phyloP scores from a whole-genome alignment of 2,329 filamentous ascomycete genomes.

The Xylaria sp. region DNA sequence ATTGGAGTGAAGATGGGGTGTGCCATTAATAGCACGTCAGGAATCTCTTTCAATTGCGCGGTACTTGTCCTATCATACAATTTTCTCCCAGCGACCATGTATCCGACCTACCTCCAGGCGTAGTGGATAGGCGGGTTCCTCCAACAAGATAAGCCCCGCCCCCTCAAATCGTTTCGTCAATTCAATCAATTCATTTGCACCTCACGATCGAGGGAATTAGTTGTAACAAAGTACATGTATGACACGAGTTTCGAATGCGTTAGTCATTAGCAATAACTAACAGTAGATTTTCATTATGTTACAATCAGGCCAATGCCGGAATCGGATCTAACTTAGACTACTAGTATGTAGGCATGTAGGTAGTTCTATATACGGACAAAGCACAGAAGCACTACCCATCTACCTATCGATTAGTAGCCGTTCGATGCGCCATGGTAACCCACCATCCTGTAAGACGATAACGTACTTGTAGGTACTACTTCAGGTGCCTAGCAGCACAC shows the following conservation, averaged over 20 bases:
- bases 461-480: background rate
- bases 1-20: slow-evolving; percentile 28
- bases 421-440: background rate
- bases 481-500: background rate
- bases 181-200: slow-evolving; percentile 8
- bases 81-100: background rate
- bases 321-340: slow-evolving; percentile 1
- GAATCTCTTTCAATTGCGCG: background rate
- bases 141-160: slow-evolving; percentile 19
- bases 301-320: background rate
- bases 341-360: background rate
- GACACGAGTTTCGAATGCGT: background rate
- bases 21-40: slow-evolving; percentile 34
- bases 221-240: background rate
- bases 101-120: background rate
- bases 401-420: no score
- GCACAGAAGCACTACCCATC: background rate
- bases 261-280: background rate
- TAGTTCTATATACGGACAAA: background rate
- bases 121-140: slow-evolving; percentile 2
- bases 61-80: background rate
- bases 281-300: background rate
- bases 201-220: background rate
- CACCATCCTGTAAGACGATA: background rate
- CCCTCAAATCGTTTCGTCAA: background rate